These are phyloP conservation scores for Macaranga tanarius DNA, from an alignment of 441 rosid species.

Conservation along the genomic window DNA sequence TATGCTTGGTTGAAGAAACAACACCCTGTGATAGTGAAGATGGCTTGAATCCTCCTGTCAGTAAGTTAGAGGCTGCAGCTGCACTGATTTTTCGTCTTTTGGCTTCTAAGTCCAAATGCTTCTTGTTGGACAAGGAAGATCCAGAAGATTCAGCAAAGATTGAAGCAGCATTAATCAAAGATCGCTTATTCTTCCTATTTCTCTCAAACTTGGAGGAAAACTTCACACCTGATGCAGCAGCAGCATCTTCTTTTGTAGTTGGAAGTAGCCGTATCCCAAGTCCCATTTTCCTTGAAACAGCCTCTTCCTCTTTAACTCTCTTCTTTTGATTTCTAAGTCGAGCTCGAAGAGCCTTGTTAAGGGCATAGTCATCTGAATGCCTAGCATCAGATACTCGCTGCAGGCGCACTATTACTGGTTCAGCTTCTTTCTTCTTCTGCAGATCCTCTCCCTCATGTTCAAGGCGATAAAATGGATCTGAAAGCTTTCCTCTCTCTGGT, in stretches of 20 bases:
- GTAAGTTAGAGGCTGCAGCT: constrained; percentile 52
- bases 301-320: constrained; percentile 81
- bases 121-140: constrained; percentile 44
- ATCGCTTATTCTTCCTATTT: constrained; percentile 71
- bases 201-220: constrained; percentile 70
- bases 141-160: constrained; percentile 57
- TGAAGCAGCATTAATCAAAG: constrained; percentile 58
- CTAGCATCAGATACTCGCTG: constrained; percentile 77
- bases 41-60: constrained; percentile 66
- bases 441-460: constrained; percentile 92
- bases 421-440: constrained; percentile 94
- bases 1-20: constrained; percentile 34
- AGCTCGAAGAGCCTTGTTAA: constrained; percentile 77
- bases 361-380: constrained; percentile 77
- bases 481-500: constrained; percentile 81
- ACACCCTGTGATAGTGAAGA: constrained; percentile 54
- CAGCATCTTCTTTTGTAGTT: constrained; percentile 52
- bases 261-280: constrained; percentile 80
- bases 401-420: constrained; percentile 76
- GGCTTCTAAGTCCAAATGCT: constrained; percentile 59
- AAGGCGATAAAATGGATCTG: constrained; percentile 89
- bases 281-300: constrained; percentile 65
- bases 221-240: constrained; percentile 54
- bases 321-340: constrained; percentile 77
- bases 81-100: constrained; percentile 80